A percentile compares a stretch with the other conserved stretches of the same genome.
These are phyloP conservation scores for Mrakia hoshinonis DNA, from an alignment of 768 basidiomycete genomes.

Conservation along the genomic window DNA sequence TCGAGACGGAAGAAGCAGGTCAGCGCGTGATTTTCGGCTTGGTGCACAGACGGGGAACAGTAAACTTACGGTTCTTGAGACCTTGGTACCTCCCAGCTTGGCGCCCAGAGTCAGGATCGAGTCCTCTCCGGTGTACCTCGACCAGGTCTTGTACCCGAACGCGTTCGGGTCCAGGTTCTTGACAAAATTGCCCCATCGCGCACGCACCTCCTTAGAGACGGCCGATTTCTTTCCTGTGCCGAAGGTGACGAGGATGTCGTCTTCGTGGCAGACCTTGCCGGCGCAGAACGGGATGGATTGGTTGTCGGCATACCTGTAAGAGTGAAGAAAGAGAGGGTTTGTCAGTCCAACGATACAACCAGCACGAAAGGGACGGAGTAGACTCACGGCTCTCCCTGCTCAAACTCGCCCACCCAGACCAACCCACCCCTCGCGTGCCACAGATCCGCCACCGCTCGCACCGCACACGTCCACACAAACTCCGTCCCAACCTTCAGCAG, in stretches of 20 bases:
- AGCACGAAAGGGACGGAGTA: background rate
- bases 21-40: background rate
- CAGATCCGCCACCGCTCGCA: background rate
- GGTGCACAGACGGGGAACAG: background rate
- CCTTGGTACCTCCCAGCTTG: background rate
- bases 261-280: conserved; percentile 19
- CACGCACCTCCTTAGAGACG: background rate
- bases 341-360: background rate
- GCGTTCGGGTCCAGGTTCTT: background rate
- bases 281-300: conserved; percentile 11
- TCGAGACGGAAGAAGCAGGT: background rate
- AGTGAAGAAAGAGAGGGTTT: background rate
- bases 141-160: background rate
- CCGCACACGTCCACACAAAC: conserved; percentile 23
- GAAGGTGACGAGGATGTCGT: conserved; percentile 20
- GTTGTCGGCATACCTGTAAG: conserved; percentile 8
- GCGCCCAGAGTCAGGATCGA: background rate
- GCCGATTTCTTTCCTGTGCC: background rate
- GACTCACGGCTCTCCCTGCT: background rate
- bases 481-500: conserved; percentile 21
- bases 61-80: background rate
- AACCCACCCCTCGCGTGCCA: conserved; percentile 1
- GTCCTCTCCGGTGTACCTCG: background rate
- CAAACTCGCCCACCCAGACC: conserved; percentile 22
- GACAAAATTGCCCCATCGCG: conserved; percentile 21